phyloP scores from a whole-genome alignment of 2,329 filamentous ascomycete species.

The Scopulariopsis brevicaulis region DNA sequence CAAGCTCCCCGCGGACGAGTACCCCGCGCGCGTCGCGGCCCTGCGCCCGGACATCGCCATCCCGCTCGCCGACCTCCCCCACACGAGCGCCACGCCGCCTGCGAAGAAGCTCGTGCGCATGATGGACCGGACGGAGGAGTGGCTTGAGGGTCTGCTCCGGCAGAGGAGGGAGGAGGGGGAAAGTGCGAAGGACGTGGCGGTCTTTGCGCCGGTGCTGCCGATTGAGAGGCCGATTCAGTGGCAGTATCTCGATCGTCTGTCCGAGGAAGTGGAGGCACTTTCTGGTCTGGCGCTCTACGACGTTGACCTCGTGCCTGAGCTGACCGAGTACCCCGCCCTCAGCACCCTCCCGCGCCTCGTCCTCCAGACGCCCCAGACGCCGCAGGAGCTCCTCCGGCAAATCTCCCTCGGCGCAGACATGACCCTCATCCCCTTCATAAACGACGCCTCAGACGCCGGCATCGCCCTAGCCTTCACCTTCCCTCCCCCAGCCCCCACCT shows the following conservation, averaged over 20 bases:
- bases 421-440: slow-evolving; percentile 66
- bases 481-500: slow-evolving; percentile 25
- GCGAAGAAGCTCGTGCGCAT: slow-evolving; percentile 71
- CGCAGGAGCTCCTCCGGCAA: slow-evolving; percentile 68
- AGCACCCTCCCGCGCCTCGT: slow-evolving; percentile 59
- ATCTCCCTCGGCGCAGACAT: slow-evolving; percentile 70
- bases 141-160: slow-evolving; percentile 58
- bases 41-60: slow-evolving; percentile 73
- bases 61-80: slow-evolving; percentile 59
- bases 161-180: slow-evolving; percentile 1
- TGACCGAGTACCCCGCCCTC: slow-evolving; percentile 44
- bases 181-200: slow-evolving; percentile 19
- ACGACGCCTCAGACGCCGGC: slow-evolving; percentile 66
- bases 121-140: slow-evolving; percentile 74
- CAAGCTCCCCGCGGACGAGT: slow-evolving; percentile 56
- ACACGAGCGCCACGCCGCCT: slow-evolving; percentile 38
- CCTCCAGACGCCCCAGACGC: slow-evolving; percentile 56
- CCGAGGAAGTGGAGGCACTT: slow-evolving; percentile 44
- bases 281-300: slow-evolving; percentile 73
- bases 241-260: slow-evolving; percentile 66
- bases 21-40: slow-evolving; percentile 50
- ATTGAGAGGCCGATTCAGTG: slow-evolving; percentile 65
- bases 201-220: slow-evolving; percentile 62
- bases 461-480: slow-evolving; percentile 76
- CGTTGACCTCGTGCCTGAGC: slow-evolving; percentile 52